Conservation (phyloP, 1,284 basidiomycete genomes). For the Mycena citricolor region DNA sequence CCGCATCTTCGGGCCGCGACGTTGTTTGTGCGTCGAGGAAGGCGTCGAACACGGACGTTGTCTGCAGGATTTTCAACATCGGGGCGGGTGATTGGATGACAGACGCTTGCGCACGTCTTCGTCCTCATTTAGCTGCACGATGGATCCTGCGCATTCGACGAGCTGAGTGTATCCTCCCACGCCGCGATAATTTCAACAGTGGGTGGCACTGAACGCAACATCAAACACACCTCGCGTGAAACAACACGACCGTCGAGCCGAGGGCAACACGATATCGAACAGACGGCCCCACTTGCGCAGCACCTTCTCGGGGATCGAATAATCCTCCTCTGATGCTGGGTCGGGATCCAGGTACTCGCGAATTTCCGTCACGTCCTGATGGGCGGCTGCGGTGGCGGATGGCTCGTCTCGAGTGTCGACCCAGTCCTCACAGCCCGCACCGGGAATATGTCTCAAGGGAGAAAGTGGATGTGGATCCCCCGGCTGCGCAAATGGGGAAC, state of each 20-base stretch:
- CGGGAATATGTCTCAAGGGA: constrained; percentile 58
- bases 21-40: constrained; percentile 50
- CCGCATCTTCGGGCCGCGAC: constrained; percentile 36
- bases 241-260: constrained; percentile 64
- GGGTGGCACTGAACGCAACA: neutral
- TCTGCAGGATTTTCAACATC: constrained; percentile 48
- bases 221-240: constrained; percentile 64
- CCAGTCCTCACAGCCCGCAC: constrained; percentile 39
- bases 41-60: constrained; percentile 54
- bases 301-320: constrained; percentile 45
- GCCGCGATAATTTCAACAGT: neutral
- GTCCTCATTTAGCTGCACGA: constrained; percentile 65
- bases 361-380: constrained; percentile 29
- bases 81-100: neutral
- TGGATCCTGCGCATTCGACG: constrained; percentile 72
- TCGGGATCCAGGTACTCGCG: constrained; percentile 51
- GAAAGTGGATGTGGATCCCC: too few relatives aligned
- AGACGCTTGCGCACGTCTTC: constrained; percentile 56
- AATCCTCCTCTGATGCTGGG: constrained; percentile 11
- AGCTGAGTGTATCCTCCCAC: constrained; percentile 78
- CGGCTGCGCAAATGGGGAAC: constrained; percentile 32
- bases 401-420: constrained; percentile 35
- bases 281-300: constrained; percentile 71
- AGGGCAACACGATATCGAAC: constrained; percentile 74
- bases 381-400: neutral